Evolutionary conservation across 768 basidiomycete species (phyloP).

Genomic region (Serendipita sp.): DNA sequence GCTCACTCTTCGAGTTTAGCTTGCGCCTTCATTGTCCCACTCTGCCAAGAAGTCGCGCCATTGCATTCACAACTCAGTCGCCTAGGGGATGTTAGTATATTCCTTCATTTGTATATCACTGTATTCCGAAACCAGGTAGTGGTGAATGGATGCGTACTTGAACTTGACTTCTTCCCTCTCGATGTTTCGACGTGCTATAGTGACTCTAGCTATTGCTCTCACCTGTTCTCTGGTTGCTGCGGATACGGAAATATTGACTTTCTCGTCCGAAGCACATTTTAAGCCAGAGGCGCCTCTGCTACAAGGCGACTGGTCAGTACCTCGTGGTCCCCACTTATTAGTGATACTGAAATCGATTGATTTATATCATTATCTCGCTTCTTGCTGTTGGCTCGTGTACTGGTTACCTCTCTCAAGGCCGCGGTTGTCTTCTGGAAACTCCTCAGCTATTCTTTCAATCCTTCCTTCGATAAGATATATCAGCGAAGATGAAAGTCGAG

Average conservation of each 20-base stretch:
- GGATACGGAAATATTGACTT: slow-evolving; percentile 4
- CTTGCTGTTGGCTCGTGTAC: background rate
- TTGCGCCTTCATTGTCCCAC: too few species aligned
- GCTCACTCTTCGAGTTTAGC: too few species aligned
- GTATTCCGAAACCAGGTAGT: too few species aligned
- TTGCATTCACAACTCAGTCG: too few species aligned
- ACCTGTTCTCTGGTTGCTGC: background rate
- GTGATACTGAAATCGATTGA: background rate
- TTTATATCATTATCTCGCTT: background rate
- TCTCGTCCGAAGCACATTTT: background rate
- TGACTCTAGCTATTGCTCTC: too few species aligned
- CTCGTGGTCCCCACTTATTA: background rate
- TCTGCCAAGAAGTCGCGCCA: too few species aligned
- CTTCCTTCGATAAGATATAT: background rate
- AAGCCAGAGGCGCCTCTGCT: background rate
- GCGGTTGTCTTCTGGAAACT: background rate
- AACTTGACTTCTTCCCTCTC: too few species aligned
- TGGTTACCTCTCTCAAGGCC: background rate
- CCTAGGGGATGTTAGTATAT: too few species aligned
- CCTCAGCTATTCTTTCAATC: background rate
- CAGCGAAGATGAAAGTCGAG: too few species aligned
- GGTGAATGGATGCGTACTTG: too few species aligned
- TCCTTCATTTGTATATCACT: too few species aligned
- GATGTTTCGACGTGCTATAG: too few species aligned
- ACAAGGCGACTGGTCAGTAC: background rate